Evolutionary conservation across 306 rosid species (phyloP).

Genomic region (Mimosa bimucronata): DNA sequence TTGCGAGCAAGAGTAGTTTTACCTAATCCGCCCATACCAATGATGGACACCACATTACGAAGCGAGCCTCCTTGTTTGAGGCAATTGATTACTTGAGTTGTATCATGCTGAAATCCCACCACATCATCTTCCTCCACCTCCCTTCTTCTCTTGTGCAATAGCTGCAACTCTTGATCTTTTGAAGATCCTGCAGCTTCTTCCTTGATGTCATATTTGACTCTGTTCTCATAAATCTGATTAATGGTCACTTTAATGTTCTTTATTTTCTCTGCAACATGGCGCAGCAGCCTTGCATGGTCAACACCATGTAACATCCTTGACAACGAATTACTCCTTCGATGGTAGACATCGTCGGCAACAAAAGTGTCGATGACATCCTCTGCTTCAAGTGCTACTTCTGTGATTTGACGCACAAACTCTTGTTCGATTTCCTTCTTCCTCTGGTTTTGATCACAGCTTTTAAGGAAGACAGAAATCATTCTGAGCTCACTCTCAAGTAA

Average conservation of each 20-base stretch:
- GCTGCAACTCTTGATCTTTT: not conserved
- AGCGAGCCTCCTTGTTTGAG: not conserved
- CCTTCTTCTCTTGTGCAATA: not conserved
- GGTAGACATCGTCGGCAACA: not conserved
- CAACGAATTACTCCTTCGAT: not conserved
- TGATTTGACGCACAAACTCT: not conserved
- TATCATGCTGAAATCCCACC: not conserved
- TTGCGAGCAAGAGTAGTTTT: constrained; percentile 2
- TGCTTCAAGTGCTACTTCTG: not conserved
- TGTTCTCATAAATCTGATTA: not conserved
- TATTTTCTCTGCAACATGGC: not conserved
- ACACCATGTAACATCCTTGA: not conserved
- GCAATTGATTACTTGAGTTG: not conserved
- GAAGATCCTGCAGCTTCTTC: not conserved
- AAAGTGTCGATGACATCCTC: constrained; percentile 5
- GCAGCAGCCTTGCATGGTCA: not conserved
- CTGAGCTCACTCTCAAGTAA: not conserved
- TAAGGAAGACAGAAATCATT: not conserved
- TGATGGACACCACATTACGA: not conserved
- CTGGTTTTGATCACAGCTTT: not conserved
- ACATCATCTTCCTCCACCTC: not conserved
- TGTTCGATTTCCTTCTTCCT: not conserved
- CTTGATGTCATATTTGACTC: not conserved
- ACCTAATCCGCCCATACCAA: not conserved
- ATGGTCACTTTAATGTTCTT: not conserved